phyloP scores from a whole-genome alignment of 1,139 yeast genomes.

The Yamadazyma diddensiae region DNA sequence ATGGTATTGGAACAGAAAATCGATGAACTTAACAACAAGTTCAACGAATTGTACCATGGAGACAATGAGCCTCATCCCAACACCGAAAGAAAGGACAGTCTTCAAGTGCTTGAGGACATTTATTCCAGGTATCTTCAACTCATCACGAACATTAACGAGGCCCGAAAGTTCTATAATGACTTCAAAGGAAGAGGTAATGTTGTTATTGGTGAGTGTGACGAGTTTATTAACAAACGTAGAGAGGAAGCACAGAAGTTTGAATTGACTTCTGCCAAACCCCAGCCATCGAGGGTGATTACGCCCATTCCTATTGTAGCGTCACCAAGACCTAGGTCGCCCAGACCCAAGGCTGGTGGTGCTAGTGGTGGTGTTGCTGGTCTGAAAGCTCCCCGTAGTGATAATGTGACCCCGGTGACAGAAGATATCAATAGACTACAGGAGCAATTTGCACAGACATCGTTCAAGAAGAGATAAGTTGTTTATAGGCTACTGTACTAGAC shows the following conservation, averaged over 20 bases:
- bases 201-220: slow-evolving; percentile 51
- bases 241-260: slow-evolving; percentile 55
- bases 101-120: slow-evolving; percentile 55
- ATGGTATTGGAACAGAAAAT: slow-evolving; percentile 41
- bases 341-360: neutral
- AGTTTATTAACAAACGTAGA: slow-evolving; percentile 52
- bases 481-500: too few relatives aligned
- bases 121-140: slow-evolving; percentile 56
- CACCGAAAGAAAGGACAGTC: slow-evolving; percentile 42
- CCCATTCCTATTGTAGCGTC: slow-evolving; percentile 17
- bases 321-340: slow-evolving; percentile 7
- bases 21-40: slow-evolving; percentile 36
- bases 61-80: slow-evolving; percentile 15
- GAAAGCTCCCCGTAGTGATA: slow-evolving; percentile 3
- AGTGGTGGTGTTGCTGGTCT: too few relatives aligned
- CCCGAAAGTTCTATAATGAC: slow-evolving; percentile 66
- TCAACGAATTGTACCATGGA: slow-evolving; percentile 21
- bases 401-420: slow-evolving; percentile 11
- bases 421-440: slow-evolving; percentile 13
- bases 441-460: slow-evolving; percentile 12
- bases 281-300: slow-evolving; percentile 11
- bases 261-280: slow-evolving; percentile 1
- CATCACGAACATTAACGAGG: slow-evolving; percentile 61
- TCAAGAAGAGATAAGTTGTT: neutral
- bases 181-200: slow-evolving; percentile 49